Conservation (phyloP, 2,329 filamentous ascomycete genomes). For the Cryphonectria naterciae region DNA sequence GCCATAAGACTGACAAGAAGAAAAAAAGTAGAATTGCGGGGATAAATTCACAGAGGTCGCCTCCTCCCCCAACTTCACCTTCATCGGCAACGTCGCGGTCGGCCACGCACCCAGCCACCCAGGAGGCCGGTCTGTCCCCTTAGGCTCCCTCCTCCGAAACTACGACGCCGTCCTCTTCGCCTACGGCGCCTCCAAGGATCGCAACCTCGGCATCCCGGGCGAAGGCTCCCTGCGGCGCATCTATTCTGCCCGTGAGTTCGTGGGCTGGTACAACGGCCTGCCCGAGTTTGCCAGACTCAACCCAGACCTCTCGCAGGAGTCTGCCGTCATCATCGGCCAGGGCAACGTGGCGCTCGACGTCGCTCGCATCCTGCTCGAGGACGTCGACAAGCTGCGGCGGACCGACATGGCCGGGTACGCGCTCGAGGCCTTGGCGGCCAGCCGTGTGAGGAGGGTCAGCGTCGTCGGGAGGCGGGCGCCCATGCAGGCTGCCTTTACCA, state of each 20-base stretch:
- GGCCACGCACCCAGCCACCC: constrained; percentile 54
- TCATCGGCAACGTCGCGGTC: constrained; percentile 86
- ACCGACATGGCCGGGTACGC: constrained; percentile 92
- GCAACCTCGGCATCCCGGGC: constrained; percentile 76
- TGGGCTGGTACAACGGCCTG: constrained; percentile 97
- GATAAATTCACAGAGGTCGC: constrained; percentile 92
- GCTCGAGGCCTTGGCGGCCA: constrained; percentile 71
- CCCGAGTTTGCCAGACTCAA: constrained; percentile 76
- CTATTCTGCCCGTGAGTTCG: constrained; percentile 88
- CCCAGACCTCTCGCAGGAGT: constrained; percentile 74
- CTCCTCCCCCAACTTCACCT: constrained; percentile 79
- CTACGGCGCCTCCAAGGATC: constrained; percentile 88
- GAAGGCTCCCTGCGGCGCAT: constrained; percentile 75
- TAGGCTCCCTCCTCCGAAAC: constrained; percentile 72
- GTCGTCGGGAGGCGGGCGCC: constrained; percentile 90
- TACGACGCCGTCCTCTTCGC: constrained; percentile 93
- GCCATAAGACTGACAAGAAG: background rate
- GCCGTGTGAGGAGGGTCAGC: constrained; percentile 76
- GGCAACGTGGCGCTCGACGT: constrained; percentile 97
- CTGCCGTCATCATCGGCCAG: constrained; percentile 89
- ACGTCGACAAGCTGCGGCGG: constrained; percentile 71
- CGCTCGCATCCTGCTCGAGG: constrained; percentile 80
- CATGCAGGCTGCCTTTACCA: constrained; percentile 91
- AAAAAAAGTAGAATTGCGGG: constrained; percentile 75
- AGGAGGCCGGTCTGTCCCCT: constrained; percentile 59